Evolutionary conservation across 768 basidiomycete species (phyloP).

Genomic region (Hygrophorus russula): DNA sequence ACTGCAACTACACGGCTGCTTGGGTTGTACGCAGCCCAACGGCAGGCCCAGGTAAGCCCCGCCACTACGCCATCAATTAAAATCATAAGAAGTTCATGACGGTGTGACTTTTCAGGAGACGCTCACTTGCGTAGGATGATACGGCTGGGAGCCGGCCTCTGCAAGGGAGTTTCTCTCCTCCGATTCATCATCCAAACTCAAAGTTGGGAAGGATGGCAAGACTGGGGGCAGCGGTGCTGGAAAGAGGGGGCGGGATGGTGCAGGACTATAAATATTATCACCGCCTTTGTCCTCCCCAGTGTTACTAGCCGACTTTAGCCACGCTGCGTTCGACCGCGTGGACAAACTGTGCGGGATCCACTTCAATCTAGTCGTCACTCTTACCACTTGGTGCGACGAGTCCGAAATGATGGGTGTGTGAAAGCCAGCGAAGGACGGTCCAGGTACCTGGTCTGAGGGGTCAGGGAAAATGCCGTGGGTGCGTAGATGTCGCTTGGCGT

Average conservation of each 20-base stretch:
- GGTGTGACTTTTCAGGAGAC: too few species aligned
- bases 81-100: too few species aligned
- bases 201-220: too few species aligned
- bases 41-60: background rate
- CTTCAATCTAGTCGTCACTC: background rate
- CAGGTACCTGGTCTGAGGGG: constrained; percentile 5
- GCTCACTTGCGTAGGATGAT: too few species aligned
- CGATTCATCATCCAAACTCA: too few species aligned
- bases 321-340: background rate
- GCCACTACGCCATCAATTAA: background rate
- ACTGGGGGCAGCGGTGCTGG: too few species aligned
- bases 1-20: background rate
- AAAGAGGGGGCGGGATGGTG: too few species aligned
- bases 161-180: too few species aligned
- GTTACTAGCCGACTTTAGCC: too few species aligned
- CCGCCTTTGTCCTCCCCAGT: too few species aligned
- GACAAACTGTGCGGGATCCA: background rate
- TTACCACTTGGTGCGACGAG: background rate
- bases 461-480: constrained; percentile 47
- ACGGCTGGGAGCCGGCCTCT: too few species aligned
- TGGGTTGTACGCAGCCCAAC: background rate
- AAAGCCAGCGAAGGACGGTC: constrained; percentile 27
- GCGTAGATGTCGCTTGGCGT: constrained; percentile 69
- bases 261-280: too few species aligned
- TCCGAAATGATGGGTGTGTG: constrained; percentile 23